Evolutionary conservation across 345 rosid species (phyloP), one percentile per base, ranked within the genome.

Genomic region (Eucalyptus melliodora): DNA sequence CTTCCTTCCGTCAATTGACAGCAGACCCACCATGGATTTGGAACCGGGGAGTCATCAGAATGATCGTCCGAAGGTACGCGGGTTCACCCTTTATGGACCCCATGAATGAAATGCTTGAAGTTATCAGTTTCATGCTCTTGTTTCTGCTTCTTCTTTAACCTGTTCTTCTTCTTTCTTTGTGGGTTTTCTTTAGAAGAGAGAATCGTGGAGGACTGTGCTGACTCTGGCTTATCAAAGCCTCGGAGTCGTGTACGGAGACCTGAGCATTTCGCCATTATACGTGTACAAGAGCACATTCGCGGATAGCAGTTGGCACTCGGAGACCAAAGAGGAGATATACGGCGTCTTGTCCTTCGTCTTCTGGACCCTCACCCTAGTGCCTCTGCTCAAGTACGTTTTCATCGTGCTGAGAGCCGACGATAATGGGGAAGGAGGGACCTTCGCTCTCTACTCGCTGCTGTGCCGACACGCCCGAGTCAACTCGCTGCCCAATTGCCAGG

Each of bases 231-330:
- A 89, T 50, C 91, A 89, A 67, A 89, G 91, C 86, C 91, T 89
- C 31, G 99, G 99, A 14, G 98, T 97, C 16, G 99, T 97, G n/a
- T 97, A 97, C 88, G 99, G 99, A 90, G 99, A 97, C 92, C 93
- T 97, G 91, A 96, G 98, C 89, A 96, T 91, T 27, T 97, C 99
- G 24, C 98, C 99, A 30, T 86, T 97, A 34, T 97, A 97, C 88
- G 99, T 97, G 1, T 97, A 91, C 95, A 96, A 93, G 90, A 96
- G 95, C 93, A 94, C 98, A 77, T 97, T 97, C 90, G 96, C 96
- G 31, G 97, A 96, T 42, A 98, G 95, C 88, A 96, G 96, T 87
- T 89, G 77, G 19, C 99, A 96, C 89, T 94, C 98, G 16, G 95
- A 95, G 90, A 90, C 98, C 15, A 96, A 96, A 86, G 99, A 97